Percentiles rank a stretch among this genome's conserved stretches.
Evolutionary conservation across 2,329 filamentous ascomycete genomes (phyloP).

Genomic region (Aureobasidium pullulans): DNA sequence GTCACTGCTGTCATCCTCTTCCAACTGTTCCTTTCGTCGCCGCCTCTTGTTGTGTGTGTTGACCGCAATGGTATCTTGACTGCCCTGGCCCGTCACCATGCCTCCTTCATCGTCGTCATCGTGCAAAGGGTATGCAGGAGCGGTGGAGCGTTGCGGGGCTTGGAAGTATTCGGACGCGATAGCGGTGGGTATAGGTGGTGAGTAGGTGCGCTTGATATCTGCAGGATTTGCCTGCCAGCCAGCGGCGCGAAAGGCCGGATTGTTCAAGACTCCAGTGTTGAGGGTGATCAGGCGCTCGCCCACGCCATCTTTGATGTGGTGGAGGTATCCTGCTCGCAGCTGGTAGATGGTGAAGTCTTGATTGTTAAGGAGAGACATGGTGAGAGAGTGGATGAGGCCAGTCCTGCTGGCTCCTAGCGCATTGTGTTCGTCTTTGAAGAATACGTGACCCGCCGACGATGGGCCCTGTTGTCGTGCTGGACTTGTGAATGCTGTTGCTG

Average conservation of each 20-base stretch:
- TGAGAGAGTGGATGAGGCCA: slow-evolving; percentile 12
- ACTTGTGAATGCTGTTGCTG: slow-evolving; percentile 1
- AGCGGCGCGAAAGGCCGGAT: slow-evolving; percentile 72
- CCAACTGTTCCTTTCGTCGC: slow-evolving; percentile 64
- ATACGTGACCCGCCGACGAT: neutral
- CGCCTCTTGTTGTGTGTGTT: slow-evolving; percentile 57
- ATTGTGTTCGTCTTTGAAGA: neutral
- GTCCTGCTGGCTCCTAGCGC: slow-evolving; percentile 15
- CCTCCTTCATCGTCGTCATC: slow-evolving; percentile 64
- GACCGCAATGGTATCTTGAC: slow-evolving; percentile 60
- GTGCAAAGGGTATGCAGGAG: slow-evolving; percentile 45
- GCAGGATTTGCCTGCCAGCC: slow-evolving; percentile 70
- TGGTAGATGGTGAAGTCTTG: slow-evolving; percentile 67
- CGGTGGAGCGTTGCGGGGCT: slow-evolving; percentile 52
- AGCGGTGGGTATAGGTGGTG: slow-evolving; percentile 75
- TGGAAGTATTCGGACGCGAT: slow-evolving; percentile 75
- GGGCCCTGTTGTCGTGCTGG: neutral
- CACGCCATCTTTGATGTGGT: slow-evolving; percentile 73
- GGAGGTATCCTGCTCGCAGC: slow-evolving; percentile 71
- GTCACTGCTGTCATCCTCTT: slow-evolving; percentile 80
- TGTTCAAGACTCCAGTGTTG: slow-evolving; percentile 71
- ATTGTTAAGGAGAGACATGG: slow-evolving; percentile 32
- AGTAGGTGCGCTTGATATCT: slow-evolving; percentile 75
- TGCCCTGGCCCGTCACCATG: slow-evolving; percentile 60
- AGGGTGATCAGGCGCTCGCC: slow-evolving; percentile 77